phyloP scores from a whole-genome alignment of 2,329 filamentous ascomycete species.

The Colletotrichum sp. region DNA sequence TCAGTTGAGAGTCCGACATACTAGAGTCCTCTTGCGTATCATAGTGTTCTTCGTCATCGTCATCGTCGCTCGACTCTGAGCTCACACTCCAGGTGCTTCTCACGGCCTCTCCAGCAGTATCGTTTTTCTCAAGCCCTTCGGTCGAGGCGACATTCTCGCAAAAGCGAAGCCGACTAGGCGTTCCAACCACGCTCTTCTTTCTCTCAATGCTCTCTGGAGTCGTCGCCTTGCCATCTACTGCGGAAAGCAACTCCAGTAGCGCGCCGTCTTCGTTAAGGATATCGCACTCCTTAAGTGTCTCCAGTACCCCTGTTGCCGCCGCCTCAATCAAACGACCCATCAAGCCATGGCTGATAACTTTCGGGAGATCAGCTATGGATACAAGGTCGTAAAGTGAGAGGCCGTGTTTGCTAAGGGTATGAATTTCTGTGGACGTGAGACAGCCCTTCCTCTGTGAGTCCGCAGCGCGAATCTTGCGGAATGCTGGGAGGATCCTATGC shows the following conservation, averaged over 20 bases:
- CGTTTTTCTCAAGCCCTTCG: background rate
- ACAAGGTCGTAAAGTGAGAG: conserved; percentile 1
- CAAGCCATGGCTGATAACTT: background rate
- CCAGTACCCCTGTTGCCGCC: background rate
- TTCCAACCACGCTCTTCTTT: background rate
- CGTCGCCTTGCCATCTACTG: background rate
- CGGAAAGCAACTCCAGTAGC: background rate
- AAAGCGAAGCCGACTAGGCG: background rate
- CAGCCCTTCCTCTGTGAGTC: background rate
- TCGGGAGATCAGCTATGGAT: background rate
- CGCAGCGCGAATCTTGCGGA: conserved; percentile 3
- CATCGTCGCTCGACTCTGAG: background rate
- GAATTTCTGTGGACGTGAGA: background rate
- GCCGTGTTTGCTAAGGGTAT: background rate
- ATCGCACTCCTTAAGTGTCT: background rate
- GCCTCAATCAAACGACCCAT: background rate
- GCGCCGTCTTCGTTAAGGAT: background rate
- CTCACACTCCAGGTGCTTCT: background rate
- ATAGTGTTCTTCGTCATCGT: fast-evolving
- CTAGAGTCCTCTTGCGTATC: background rate
- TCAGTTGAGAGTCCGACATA: background rate
- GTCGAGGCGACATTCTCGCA: background rate
- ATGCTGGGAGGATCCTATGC: background rate
- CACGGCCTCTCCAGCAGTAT: too few relatives aligned
- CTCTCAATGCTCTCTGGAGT: background rate